Base-by-base conservation (phyloP, 257 asterid species). In the Gardenia jasminoides region DNA sequence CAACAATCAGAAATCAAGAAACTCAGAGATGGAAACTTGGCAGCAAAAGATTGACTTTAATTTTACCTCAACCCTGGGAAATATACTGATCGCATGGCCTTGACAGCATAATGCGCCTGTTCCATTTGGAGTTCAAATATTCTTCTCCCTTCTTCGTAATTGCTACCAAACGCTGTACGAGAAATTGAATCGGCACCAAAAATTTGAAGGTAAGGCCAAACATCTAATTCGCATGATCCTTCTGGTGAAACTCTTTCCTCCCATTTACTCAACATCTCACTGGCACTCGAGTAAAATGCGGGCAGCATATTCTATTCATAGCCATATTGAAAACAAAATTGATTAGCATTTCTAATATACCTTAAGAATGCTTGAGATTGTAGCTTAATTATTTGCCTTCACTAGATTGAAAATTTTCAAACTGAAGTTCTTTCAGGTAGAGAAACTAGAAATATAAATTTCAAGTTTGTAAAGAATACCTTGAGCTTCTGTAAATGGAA, bases 91-190 rank as follows among this genome's bases (percentile, higher is more conserved):
- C 46, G 75, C 19, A 44, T 1, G 30, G 76, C 88, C 59, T 48
- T 33, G n/a, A 82, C 28, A 36, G 74, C 7, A 58, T 47, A 81
- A n/a, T 41, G 72, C 2, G 84, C 87, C 41, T 86, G 90, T 48
- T 90, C 92, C 19, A 65, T 75, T 56, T 85, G 91, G 20, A 86
- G 88, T 67, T 86, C 86, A 58, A 89, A 89, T 5, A 90, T 80
- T 65, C 30, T 82, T 78, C 78, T 79, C 6, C 93, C 95, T 83
- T 90, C 82, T 82, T 86, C 69, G 17, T 86, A 86, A 80, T 82
- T 87, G 76, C 93, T 91, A 3, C 96, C 96, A 46, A 91, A 91
- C 8, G 92, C 88, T 26, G 95, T 87, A 12, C 93, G 82, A 17
- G 91, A 88, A 54, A 90, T 85, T 1, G 85, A 88, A 59, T 90